Conservation (phyloP, 2,329 filamentous ascomycete genomes). For the Magnaporthiopsis incrustans region DNA sequence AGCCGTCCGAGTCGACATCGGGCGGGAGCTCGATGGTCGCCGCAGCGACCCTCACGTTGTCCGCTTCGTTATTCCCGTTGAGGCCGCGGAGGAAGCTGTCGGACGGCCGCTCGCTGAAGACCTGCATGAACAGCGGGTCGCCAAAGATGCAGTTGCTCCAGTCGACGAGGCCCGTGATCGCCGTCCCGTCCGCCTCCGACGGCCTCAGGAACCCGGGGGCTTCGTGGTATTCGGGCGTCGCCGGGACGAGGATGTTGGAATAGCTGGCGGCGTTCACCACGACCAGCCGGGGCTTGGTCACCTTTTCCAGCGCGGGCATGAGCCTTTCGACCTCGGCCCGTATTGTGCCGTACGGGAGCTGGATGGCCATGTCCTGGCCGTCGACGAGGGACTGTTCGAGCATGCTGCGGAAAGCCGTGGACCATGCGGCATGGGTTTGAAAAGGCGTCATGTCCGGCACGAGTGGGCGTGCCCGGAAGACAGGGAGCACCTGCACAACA, state of each 20-base stretch:
- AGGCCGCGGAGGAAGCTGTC: constrained; percentile 41
- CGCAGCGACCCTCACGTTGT: no score
- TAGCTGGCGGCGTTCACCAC: constrained; percentile 45
- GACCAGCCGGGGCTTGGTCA: constrained; percentile 44
- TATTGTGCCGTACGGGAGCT: constrained; percentile 48
- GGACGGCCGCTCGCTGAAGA: constrained; percentile 37
- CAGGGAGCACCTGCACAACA: constrained; percentile 27
- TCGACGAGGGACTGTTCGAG: constrained; percentile 50
- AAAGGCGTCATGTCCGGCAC: background rate
- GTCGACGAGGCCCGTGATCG: constrained; percentile 43
- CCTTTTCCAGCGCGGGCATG: constrained; percentile 40
- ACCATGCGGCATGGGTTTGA: constrained; percentile 32
- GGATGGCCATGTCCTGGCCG: constrained; percentile 51
- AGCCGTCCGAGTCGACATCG: background rate
- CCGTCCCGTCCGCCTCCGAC: background rate
- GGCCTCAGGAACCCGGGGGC: background rate
- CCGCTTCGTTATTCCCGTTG: constrained; percentile 16
- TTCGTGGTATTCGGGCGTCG: no score
- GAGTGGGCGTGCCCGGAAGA: constrained; percentile 4
- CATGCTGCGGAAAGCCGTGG: constrained; percentile 46
- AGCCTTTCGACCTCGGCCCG: constrained; percentile 43
- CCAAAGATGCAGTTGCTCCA: constrained; percentile 54
- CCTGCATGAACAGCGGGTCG: constrained; percentile 46
- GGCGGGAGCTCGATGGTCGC: background rate
- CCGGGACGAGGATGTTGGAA: constrained; percentile 37